A percentile compares a stretch with the other conserved stretches of the same genome.
phyloP scores from a whole-genome alignment of 2,329 filamentous ascomycete species.

The Rhynchosporium graminicola region DNA sequence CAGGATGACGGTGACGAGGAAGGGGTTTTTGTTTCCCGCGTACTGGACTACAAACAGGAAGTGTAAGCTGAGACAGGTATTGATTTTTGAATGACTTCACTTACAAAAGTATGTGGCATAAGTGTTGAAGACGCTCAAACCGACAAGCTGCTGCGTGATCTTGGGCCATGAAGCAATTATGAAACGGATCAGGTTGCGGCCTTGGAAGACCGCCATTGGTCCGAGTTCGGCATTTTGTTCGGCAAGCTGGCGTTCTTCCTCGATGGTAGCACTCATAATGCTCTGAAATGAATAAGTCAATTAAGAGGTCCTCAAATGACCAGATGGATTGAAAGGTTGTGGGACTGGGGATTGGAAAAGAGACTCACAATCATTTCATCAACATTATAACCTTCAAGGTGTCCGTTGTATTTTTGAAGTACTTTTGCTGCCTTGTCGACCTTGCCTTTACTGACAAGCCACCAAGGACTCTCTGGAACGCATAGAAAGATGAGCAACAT shows the following conservation, averaged over 20 bases:
- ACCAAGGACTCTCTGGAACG: conserved; percentile 46
- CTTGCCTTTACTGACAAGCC: conserved; percentile 42
- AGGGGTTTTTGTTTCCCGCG: conserved; percentile 46
- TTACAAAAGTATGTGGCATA: conserved; percentile 26
- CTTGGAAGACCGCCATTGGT: conserved; percentile 40
- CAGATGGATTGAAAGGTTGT: neutral
- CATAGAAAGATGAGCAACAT: conserved; percentile 45
- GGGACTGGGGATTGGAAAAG: conserved; percentile 15
- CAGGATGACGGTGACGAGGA: conserved; percentile 46
- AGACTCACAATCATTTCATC: conserved; percentile 38
- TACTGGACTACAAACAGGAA: conserved; percentile 41
- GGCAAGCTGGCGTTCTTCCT: conserved; percentile 35
- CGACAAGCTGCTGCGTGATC: conserved; percentile 31
- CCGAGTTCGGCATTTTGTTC: conserved; percentile 33
- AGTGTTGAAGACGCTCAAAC: conserved; percentile 30
- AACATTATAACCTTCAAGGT: conserved; percentile 37
- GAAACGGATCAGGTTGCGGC: conserved; percentile 39
- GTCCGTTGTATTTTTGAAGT: conserved; percentile 31
- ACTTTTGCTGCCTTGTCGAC: conserved; percentile 34
- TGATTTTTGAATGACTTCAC: neutral
- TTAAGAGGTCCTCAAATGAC: no score
- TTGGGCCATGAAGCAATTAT: conserved; percentile 38
- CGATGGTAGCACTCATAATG: conserved; percentile 29
- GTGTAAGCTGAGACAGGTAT: neutral
- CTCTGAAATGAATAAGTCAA: conserved; percentile 11